These are phyloP conservation scores for Suillus clintonianus DNA, from an alignment of 768 basidiomycete genomes.

Conservation along the genomic window DNA sequence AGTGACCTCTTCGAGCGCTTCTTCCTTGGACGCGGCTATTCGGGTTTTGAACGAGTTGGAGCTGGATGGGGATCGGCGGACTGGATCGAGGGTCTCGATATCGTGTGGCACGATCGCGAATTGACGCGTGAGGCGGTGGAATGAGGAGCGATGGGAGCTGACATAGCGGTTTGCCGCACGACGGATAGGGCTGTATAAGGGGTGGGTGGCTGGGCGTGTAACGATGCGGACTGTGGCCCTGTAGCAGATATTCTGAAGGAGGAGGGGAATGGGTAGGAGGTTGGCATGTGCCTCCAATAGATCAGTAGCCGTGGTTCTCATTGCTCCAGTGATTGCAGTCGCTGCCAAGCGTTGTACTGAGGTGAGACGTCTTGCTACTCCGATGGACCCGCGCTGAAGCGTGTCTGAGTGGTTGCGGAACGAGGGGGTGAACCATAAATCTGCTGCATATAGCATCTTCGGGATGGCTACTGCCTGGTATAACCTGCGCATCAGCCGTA, in stretches of 20 bases:
- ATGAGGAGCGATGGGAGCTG: neutral
- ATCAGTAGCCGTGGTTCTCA: too few relatives aligned
- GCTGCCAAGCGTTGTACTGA: too few relatives aligned
- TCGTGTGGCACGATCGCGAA: neutral
- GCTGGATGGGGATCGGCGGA: neutral
- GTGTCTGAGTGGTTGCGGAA: neutral
- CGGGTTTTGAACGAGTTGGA: neutral
- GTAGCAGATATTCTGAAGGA: neutral
- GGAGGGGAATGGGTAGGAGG: too few relatives aligned
- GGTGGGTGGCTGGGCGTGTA: neutral
- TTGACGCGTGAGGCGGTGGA: neutral
- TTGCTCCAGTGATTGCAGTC: too few relatives aligned
- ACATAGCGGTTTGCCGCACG: neutral
- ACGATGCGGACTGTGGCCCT: neutral
- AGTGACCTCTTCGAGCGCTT: neutral
- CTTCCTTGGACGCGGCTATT: neutral
- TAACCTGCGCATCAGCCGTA: constrained; percentile 19
- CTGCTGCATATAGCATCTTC: constrained; percentile 25
- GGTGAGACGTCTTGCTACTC: too few relatives aligned
- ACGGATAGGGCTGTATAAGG: neutral
- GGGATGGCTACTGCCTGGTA: constrained; percentile 28
- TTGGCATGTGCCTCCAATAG: too few relatives aligned
- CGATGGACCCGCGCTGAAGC: too few relatives aligned
- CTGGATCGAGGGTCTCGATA: neutral
- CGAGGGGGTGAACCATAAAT: constrained; percentile 25